Conservation (phyloP, 495 filamentous ascomycete genomes). For the Penicillium samsonianum region DNA sequence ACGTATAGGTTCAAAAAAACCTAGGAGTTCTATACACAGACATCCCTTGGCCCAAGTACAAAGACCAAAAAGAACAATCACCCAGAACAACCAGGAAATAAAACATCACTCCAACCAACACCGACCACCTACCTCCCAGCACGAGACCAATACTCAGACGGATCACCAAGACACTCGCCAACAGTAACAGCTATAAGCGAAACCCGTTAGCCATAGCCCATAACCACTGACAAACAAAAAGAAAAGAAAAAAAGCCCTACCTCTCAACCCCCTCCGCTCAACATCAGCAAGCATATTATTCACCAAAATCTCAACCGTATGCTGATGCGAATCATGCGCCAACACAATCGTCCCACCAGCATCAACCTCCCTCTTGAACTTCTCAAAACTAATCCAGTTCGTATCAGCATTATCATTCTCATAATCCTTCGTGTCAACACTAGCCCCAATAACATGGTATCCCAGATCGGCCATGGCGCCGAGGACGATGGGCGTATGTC, state of each 20-base stretch:
- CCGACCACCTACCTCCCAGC: conserved; percentile 2
- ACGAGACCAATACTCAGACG: conserved; percentile 65
- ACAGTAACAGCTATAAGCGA: conserved; percentile 62
- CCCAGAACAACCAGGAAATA: not conserved
- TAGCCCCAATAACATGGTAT: conserved; percentile 46
- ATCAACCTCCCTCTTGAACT: conserved; percentile 29
- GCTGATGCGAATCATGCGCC: conserved; percentile 47
- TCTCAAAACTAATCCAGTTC: conserved; percentile 33
- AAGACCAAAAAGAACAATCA: not conserved
- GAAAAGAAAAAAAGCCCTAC: conserved; percentile 26
- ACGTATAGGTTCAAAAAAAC: not conserved
- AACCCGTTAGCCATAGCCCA: conserved; percentile 12
- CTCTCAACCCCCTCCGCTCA: conserved; percentile 31
- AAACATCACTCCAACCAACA: not conserved
- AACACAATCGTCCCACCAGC: conserved; percentile 43
- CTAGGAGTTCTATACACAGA: not conserved
- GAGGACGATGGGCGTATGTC: conserved; percentile 31
- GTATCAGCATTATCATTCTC: conserved; percentile 32
- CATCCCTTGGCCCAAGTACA: not conserved
- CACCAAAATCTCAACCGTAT: conserved; percentile 40
- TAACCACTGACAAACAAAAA: not conserved
- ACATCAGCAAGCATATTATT: conserved; percentile 40
- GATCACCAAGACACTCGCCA: conserved; percentile 73
- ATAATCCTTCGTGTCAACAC: conserved; percentile 51
- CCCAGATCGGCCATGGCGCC: conserved; percentile 34